Evolutionary conservation across 108 stramenopile species (phyloP).

Genomic region (Chaetoceros tenuissimus): DNA sequence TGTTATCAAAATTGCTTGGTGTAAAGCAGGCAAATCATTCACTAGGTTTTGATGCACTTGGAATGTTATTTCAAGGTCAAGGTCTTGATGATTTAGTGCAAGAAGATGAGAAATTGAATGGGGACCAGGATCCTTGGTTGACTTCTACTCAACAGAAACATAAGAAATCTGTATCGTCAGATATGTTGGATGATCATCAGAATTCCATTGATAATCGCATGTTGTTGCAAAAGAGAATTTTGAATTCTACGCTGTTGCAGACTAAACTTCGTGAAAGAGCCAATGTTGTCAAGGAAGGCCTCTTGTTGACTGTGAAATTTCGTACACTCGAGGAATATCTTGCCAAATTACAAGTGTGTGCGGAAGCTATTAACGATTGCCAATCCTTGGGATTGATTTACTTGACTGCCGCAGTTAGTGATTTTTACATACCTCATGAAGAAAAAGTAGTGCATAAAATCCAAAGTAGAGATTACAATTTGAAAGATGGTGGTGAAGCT

Average conservation of each 20-base stretch:
- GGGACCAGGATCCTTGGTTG: slow-evolving; percentile 34
- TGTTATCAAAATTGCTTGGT: slow-evolving; percentile 41
- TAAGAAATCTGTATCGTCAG: neutral
- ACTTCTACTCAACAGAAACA: slow-evolving; percentile 14
- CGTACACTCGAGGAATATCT: slow-evolving; percentile 86
- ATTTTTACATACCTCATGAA: slow-evolving; percentile 87
- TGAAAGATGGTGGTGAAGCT: slow-evolving; percentile 7
- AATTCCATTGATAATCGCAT: slow-evolving; percentile 1
- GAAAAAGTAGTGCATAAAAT: slow-evolving; percentile 90
- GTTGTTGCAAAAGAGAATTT: slow-evolving; percentile 12
- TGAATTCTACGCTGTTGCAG: slow-evolving; percentile 40
- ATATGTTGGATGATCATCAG: neutral
- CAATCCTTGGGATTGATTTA: slow-evolving; percentile 67
- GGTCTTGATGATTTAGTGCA: slow-evolving; percentile 39
- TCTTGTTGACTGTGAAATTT: slow-evolving; percentile 63
- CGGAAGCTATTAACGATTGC: slow-evolving; percentile 32
- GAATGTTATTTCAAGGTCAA: slow-evolving; percentile 47
- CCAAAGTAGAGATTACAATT: slow-evolving; percentile 55
- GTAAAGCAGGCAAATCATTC: slow-evolving; percentile 34
- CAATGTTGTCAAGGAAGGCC: slow-evolving; percentile 39
- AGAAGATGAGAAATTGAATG: slow-evolving; percentile 19
- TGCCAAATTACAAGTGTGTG: slow-evolving; percentile 52
- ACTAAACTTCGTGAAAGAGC: slow-evolving; percentile 34
- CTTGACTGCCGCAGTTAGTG: slow-evolving; percentile 93
- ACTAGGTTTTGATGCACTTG: slow-evolving; percentile 36